Evolutionary conservation across 2,329 filamentous ascomycete genomes (phyloP), one percentile per base, ranked within the genome.

Genomic region (Diaporthe citri): DNA sequence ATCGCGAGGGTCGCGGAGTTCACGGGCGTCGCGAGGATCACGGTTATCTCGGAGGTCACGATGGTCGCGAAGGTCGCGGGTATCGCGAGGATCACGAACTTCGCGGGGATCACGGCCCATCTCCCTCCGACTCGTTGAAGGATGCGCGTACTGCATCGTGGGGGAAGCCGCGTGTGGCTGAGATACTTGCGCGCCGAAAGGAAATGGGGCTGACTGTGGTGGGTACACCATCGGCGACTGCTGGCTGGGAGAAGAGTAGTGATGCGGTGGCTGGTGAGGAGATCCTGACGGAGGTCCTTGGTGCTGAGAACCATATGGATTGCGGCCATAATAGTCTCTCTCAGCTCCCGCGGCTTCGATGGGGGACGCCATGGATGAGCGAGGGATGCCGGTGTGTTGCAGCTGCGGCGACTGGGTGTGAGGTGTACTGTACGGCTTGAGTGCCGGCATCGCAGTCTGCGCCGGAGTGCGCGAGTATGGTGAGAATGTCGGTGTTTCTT

Each of bases 321-420:
- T 84, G 0, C 82, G 80, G 22, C 78, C 79, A 76, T 89, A 91
- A 77, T 88, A 90, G 17, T 90, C 89, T 15, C 86, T 82, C 36
- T 87, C 86, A 0, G 80, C 79, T 1, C 81, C 82, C 20, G 83
- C 83, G 17, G 84, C 80, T 31, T 87, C 86, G 34, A 85, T 82
- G 67, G 82, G 84, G 76, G 78, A 80, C 20, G 83, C 82, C 77
- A 89, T 86, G 13, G 85, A 83, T 12, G 84, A 80, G 39, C 88
- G 84, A n/a, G 88, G 85, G 6, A 83, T 82, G 34, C 82, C 84
- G 79, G 88, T 82, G 70, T 87, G 86, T 75, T 87, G 86, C 10
- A 87, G 77, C 75, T 88, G 87, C 10, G 89, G 88, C 6, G 90
- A 90, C 57, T 87, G 85, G 9, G 84, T 83, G 67, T 86, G 87